phyloP scores from a whole-genome alignment of 441 rosid species.

The Populus tomentosa region DNA sequence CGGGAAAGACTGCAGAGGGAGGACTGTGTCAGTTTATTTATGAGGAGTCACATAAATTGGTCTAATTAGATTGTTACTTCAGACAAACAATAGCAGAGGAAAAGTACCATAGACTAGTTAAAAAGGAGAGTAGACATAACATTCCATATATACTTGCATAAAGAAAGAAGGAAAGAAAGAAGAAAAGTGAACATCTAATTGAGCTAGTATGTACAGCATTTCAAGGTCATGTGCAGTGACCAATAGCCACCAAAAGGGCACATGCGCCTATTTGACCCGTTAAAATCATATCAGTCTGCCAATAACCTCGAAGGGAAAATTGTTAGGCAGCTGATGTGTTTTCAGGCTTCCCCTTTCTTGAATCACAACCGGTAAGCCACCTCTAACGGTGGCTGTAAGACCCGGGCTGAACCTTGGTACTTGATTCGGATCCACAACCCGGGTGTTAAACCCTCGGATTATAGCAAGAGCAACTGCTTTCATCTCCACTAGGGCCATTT shows the following conservation, averaged over 20 bases:
- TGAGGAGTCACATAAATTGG: not conserved
- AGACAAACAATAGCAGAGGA: not conserved
- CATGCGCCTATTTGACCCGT: not conserved
- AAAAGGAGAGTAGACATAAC: not conserved
- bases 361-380: constrained; percentile 58
- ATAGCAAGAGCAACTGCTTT: constrained; percentile 33
- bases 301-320: not conserved
- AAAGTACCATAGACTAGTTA: not conserved
- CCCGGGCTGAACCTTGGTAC: constrained; percentile 54
- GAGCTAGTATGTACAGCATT: not conserved
- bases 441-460: constrained; percentile 15
- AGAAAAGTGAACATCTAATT: not conserved
- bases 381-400: constrained; percentile 66
- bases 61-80: not conserved
- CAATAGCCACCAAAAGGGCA: not conserved
- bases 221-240: not conserved
- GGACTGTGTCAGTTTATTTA: too few relatives aligned
- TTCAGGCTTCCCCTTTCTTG: constrained; percentile 44
- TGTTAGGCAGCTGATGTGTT: constrained; percentile 10
- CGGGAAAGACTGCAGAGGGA: too few relatives aligned
- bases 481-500: constrained; percentile 40
- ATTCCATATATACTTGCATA: not conserved
- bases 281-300: not conserved
- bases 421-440: constrained; percentile 18
- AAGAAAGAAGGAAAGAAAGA: not conserved